Base-by-base conservation (phyloP, 1,284 basidiomycete genomes). In the Gastroboletus turbinatus region DNA sequence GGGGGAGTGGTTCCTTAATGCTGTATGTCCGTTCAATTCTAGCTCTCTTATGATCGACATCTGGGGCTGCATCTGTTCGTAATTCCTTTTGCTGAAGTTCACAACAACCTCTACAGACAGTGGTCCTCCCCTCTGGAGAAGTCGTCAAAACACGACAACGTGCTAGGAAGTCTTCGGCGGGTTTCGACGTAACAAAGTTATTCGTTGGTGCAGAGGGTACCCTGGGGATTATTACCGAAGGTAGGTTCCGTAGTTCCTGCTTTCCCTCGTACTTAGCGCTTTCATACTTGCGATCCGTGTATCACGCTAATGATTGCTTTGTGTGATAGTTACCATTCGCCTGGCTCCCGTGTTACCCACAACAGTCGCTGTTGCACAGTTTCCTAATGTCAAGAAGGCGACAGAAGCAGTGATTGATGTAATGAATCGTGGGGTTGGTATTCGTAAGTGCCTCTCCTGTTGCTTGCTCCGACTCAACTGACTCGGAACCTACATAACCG, bases 131-230 rank as follows among this genome's bases (percentile, higher is more conserved):
- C 1, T 88, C 85, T 16, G 96, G 96, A 2, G 85, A 97, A 68
- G 89, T 98, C 17, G 95, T 98, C 71, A 96, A 96, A 70, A 98
- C 96, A 0, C 84, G 96, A 3, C 81, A 85, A 40, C 77, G 92
- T 36, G 89, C 96, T 0, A 79, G 89, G 46, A 98, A 98, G 70
- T 96, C 92, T 0, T 88, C 92, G 0, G 94, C 94, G 0, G 96
- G 96, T 2, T 95, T 93, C 52, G 95, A 98, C 66, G 78, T 85
- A 1, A 96, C 94, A 1, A 94, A 96, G 64, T 73, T 98, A 17
- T 98, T 98, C 75, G 90, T 97, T 51, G 95, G 96, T 19, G 92
- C 94, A 0, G 96, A 98, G 69, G 96, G 96, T 1, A 98, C 95
- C 0, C 75, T 98, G 25, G 96, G 96, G 0, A 92, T 98, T 53